Evolutionary conservation across 2,329 filamentous ascomycete genomes (phyloP).

Genomic region (Volutella citrinella): DNA sequence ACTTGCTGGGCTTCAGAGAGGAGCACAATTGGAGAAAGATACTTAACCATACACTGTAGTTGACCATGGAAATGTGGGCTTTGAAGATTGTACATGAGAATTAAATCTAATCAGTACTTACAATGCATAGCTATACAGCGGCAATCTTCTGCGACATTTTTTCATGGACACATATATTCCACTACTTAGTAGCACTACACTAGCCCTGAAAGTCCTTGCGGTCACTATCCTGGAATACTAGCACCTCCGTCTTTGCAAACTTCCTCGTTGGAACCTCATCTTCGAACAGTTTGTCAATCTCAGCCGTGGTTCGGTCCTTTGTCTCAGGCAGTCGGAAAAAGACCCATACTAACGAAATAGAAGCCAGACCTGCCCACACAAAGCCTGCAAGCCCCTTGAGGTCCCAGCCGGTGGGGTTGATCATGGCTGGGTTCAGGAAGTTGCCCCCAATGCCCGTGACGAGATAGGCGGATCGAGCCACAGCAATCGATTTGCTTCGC

Average conservation of each 20-base stretch:
- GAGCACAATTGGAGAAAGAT: conserved; percentile 52
- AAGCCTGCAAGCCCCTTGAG: conserved; percentile 30
- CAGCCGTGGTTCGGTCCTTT: conserved; percentile 26
- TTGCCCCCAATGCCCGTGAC: conserved; percentile 22
- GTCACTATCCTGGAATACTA: too few relatives aligned
- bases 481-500: conserved; percentile 37
- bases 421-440: conserved; percentile 26
- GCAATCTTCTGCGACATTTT: too few relatives aligned
- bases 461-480: conserved; percentile 29
- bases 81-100: too few relatives aligned
- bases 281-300: conserved; percentile 32
- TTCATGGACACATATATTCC: too few relatives aligned
- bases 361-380: conserved; percentile 22
- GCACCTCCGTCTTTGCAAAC: too few relatives aligned
- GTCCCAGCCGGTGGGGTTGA: conserved; percentile 28
- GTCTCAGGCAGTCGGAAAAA: conserved; percentile 31
- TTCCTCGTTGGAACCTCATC: too few relatives aligned
- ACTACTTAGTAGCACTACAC: too few relatives aligned
- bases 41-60: too few relatives aligned
- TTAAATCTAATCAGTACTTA: too few relatives aligned
- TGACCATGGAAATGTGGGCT: too few relatives aligned
- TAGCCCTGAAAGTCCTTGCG: too few relatives aligned
- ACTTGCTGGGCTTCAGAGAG: conserved; percentile 57
- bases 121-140: too few relatives aligned
- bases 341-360: conserved; percentile 23